Evolutionary conservation across 2,329 filamentous ascomycete genomes (phyloP).

Genomic region (Rachicladosporium sp.): DNA sequence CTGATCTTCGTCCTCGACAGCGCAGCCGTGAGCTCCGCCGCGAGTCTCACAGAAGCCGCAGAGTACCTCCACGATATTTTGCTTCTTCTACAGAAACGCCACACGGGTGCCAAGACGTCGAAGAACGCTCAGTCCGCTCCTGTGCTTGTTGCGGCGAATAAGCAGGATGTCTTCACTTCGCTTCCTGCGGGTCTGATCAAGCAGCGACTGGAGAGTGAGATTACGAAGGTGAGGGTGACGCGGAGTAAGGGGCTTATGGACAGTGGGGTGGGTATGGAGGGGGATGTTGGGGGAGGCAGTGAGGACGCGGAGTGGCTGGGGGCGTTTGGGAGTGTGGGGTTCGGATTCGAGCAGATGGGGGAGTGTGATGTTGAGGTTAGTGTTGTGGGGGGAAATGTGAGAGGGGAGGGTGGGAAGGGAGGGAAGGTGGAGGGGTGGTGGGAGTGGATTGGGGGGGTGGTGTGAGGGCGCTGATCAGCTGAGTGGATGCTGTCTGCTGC

Average conservation of each 20-base stretch:
- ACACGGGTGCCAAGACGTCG: constrained; percentile 42
- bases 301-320: constrained; percentile 70
- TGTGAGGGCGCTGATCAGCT: constrained; percentile 34
- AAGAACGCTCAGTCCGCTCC: constrained; percentile 51
- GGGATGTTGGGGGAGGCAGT: constrained; percentile 44
- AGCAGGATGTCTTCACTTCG: constrained; percentile 89
- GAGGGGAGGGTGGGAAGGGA: constrained; percentile 51
- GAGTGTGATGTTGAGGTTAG: constrained; percentile 72
- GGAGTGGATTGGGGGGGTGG: constrained; percentile 70
- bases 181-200: constrained; percentile 67
- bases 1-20: constrained; percentile 87
- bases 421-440: constrained; percentile 75
- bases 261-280: constrained; percentile 59
- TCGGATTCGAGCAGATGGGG: constrained; percentile 69
- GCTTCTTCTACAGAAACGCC: constrained; percentile 66
- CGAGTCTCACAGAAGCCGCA: constrained; percentile 57
- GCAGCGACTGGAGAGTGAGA: constrained; percentile 63
- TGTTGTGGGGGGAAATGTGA: constrained; percentile 62
- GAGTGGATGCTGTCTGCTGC: too few relatives aligned
- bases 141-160: constrained; percentile 82
- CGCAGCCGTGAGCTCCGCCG: constrained; percentile 23
- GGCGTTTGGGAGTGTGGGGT: constrained; percentile 62
- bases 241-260: constrained; percentile 72
- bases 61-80: constrained; percentile 82
- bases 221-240: constrained; percentile 63